These are phyloP conservation scores for Pavlovales sp. DNA, from an alignment of 208 protist species.

Conservation along the genomic window DNA sequence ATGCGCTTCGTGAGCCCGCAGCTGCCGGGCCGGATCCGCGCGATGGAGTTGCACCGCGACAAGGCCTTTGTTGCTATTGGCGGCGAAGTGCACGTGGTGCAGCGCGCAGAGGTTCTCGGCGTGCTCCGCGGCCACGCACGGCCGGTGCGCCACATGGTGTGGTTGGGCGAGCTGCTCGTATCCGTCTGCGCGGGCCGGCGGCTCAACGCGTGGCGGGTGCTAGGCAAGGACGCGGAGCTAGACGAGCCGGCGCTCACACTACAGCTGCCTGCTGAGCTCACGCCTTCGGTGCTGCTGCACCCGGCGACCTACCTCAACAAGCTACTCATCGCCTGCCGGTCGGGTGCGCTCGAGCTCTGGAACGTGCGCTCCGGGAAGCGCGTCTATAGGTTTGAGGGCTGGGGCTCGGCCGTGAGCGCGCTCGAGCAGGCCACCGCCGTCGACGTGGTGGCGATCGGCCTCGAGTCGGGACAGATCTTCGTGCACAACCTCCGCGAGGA, in stretches of 20 bases:
- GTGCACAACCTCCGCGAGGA: conserved; percentile 37
- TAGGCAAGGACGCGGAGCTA: not conserved
- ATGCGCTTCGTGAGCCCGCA: not conserved
- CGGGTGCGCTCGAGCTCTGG: conserved; percentile 25
- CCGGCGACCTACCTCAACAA: conserved; percentile 52
- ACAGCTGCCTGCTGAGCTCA: not conserved
- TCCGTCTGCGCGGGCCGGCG: not conserved
- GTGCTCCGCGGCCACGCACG: not conserved
- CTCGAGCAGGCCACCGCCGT: conserved; percentile 32
- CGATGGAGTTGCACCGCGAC: not conserved
- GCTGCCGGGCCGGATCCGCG: not conserved
- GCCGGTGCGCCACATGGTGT: not conserved
- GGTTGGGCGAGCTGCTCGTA: not conserved
- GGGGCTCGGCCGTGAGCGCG: conserved; percentile 12
- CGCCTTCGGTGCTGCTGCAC: conserved; percentile 13
- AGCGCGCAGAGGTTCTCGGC: not conserved
- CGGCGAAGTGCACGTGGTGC: not conserved
- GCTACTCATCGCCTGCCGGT: conserved; percentile 31
- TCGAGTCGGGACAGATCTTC: not conserved
- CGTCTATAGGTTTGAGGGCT: conserved; percentile 14
- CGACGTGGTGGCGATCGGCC: conserved; percentile 46
- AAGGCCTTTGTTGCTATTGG: not conserved
- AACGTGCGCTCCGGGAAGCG: conserved; percentile 28
- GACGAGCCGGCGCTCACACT: not conserved
- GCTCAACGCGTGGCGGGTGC: not conserved